Base-by-base conservation (phyloP, 352 stramenopile species). In the Phytophthora sp. region DNA sequence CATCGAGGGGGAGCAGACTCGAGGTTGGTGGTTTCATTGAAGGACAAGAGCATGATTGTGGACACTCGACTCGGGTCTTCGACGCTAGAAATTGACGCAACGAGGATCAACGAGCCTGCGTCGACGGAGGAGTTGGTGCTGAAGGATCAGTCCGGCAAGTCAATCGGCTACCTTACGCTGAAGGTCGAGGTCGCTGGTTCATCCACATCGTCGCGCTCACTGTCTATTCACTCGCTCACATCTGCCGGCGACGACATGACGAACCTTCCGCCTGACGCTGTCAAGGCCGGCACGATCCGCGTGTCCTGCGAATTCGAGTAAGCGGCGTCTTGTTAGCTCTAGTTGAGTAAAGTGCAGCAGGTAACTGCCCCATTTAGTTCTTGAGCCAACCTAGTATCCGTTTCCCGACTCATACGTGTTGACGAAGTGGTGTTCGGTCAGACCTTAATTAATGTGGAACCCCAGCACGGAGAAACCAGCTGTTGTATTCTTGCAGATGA, bases 281-380 rank as follows among this genome's bases (percentile, higher is more conserved):
- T 81, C 10, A 75, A 75, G 42, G 68, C 72, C 13, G 72, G 72
- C 45, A 71, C 66, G 9, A 77, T 81, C 57, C 72, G 72, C 32
- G 53, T 81, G n/a, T 76, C 72, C 17, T 81, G 72, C 54, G 69
- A 63, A 5, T 81, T 81, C 41, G 66, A 81, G 44, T 81, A 61
- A 69, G 45, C 41, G n/a, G n/a, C n/a, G n/a, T n/a, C n/a, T n/a
- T n/a, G n/a, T n/a, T n/a, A n/a, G n/a, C n/a, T n/a, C n/a, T n/a
- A n/a, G n/a, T n/a, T n/a, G n/a, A n/a, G n/a, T n/a, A n/a, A n/a
- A n/a, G n/a, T n/a, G n/a, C n/a, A n/a, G n/a, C n/a, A n/a, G n/a
- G n/a, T n/a, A n/a, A n/a, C n/a, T n/a, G n/a, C n/a, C n/a, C n/a
- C n/a, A n/a, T n/a, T n/a, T n/a, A n/a, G n/a, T n/a, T n/a, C n/a